A percentile compares a stretch with the other conserved stretches of the same genome.
These are phyloP conservation scores for Paradendryphiella salina DNA, from an alignment of 2,329 filamentous ascomycete genomes.

Conservation along the genomic window DNA sequence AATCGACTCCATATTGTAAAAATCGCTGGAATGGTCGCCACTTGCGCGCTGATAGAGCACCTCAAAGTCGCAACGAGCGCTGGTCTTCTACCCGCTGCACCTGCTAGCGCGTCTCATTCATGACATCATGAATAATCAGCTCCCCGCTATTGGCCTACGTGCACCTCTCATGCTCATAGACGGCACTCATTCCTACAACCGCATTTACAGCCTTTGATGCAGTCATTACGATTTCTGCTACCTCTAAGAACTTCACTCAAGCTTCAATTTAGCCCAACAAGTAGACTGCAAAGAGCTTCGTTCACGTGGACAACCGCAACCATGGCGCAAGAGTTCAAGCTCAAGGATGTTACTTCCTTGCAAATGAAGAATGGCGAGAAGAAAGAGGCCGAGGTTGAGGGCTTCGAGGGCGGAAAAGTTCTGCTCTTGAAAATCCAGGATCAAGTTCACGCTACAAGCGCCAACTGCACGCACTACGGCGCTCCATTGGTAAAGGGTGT, in stretches of 20 bases:
- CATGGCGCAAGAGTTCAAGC: constrained; percentile 57
- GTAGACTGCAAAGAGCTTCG: constrained; percentile 22
- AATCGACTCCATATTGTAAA: too few species aligned
- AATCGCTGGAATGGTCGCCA: too few species aligned
- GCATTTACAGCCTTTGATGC: constrained; percentile 27
- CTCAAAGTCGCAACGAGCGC: background rate
- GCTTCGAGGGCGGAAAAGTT: constrained; percentile 82
- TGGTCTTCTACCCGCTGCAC: background rate
- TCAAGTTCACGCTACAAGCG: constrained; percentile 75
- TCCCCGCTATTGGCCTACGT: constrained; percentile 14
- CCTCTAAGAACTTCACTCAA: constrained; percentile 29
- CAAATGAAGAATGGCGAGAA: constrained; percentile 80
- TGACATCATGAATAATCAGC: constrained; percentile 23
- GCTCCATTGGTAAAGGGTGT: constrained; percentile 87
- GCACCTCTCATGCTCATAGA: constrained; percentile 10
- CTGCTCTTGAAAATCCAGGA: constrained; percentile 79
- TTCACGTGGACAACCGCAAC: constrained; percentile 36
- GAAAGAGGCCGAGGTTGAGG: constrained; percentile 87
- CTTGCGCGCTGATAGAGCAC: background rate
- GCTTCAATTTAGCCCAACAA: constrained; percentile 21
- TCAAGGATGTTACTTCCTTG: constrained; percentile 77
- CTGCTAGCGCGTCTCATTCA: constrained; percentile 6
- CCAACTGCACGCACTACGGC: constrained; percentile 89
- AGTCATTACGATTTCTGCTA: constrained; percentile 29
- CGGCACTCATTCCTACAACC: background rate